These are phyloP conservation scores for Golovinomyces cichoracearum DNA, from an alignment of 2,329 filamentous ascomycete genomes.

Conservation along the genomic window DNA sequence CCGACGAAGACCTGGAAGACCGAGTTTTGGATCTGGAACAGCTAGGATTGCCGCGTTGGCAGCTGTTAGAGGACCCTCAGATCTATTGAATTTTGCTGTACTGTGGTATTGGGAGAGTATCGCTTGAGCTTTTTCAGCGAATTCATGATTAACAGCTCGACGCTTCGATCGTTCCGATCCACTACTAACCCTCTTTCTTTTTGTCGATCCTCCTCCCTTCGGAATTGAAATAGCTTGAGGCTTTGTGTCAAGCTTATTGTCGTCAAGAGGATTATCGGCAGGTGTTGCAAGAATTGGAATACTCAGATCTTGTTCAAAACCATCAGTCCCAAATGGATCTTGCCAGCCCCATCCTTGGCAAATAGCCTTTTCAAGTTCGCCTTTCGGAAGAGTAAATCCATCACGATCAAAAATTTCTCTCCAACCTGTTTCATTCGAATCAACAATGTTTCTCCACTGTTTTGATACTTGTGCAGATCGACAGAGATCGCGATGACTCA, in stretches of 20 bases:
- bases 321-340: slow-evolving; percentile 47
- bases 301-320: slow-evolving; percentile 60
- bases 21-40: slow-evolving; percentile 57
- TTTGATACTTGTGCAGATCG: slow-evolving; percentile 81
- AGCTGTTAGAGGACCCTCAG: slow-evolving; percentile 64
- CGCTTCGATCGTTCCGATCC: slow-evolving; percentile 12
- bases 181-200: slow-evolving; percentile 13
- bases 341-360: slow-evolving; percentile 95
- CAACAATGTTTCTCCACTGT: slow-evolving; percentile 72
- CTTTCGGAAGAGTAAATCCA: slow-evolving; percentile 50
- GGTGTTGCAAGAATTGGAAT: slow-evolving; percentile 8
- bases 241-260: slow-evolving; percentile 17
- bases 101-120: slow-evolving; percentile 7
- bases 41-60: slow-evolving; percentile 63
- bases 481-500: slow-evolving; percentile 67
- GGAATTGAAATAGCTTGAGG: slow-evolving; percentile 5
- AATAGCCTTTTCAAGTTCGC: slow-evolving; percentile 67
- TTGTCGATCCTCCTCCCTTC: slow-evolving; percentile 11
- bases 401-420: slow-evolving; percentile 72
- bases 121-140: slow-evolving; percentile 10
- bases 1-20: slow-evolving; percentile 50
- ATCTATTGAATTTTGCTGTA: slow-evolving; percentile 17
- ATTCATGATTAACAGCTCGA: slow-evolving; percentile 11
- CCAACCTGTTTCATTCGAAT: slow-evolving; percentile 87
- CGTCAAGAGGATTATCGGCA: slow-evolving; percentile 20